Conservation (phyloP, 2,329 filamentous ascomycete genomes). For the Fusarium sp. region DNA sequence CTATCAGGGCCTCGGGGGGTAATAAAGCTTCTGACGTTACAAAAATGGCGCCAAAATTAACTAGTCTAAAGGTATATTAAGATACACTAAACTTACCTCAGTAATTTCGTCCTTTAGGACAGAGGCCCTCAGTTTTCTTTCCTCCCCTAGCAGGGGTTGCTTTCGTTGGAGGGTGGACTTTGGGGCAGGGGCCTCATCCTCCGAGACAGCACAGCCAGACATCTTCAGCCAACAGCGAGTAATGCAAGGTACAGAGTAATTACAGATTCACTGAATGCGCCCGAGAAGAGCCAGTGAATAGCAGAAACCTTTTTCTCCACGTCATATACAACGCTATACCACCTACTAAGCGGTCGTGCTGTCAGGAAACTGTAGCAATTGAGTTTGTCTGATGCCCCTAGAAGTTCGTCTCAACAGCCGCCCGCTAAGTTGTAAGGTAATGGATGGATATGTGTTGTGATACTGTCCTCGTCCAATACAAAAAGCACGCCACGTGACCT, state of each 20-base stretch:
- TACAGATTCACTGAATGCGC: conserved; percentile 1
- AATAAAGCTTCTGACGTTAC: not conserved
- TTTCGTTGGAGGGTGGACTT: conserved; percentile 17
- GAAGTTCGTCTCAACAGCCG: not conserved
- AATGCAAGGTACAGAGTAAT: conserved; percentile 37
- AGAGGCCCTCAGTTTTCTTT: not conserved
- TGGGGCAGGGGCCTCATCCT: too few relatives aligned
- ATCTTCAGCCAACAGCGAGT: conserved; percentile 15
- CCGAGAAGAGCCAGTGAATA: conserved; percentile 4
- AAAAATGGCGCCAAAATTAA: not conserved
- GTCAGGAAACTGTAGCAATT: not conserved
- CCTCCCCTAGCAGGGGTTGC: not conserved
- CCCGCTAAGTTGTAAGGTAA: not conserved
- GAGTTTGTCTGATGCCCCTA: not conserved
- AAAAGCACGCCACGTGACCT: conserved; percentile 19
- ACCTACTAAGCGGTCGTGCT: not conserved
- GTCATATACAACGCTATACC: not conserved
- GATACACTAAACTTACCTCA: not conserved
- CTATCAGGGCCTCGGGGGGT: not conserved
- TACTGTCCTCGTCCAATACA: not conserved
- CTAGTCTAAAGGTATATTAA: too few relatives aligned
- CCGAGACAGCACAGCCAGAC: too few relatives aligned
- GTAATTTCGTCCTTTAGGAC: not conserved
- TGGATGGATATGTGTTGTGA: not conserved
- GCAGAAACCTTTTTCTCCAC: not conserved